Evolutionary conservation across 768 basidiomycete species (phyloP), one percentile per base, ranked within the genome.

Genomic region (Pleurotus salmoneostramineus): DNA sequence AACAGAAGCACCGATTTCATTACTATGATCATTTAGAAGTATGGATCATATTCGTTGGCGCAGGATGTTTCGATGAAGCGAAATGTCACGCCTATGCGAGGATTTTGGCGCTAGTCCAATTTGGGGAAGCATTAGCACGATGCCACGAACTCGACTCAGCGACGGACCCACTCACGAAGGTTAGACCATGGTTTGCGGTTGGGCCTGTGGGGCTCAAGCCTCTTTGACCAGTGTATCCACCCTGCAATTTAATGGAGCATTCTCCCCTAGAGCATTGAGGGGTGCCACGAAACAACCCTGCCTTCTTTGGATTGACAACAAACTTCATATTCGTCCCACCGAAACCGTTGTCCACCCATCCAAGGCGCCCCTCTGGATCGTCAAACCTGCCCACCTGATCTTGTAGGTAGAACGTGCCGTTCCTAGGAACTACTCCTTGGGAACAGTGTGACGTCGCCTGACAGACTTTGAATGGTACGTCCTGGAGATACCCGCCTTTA

Each of bases 121-220:
- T 37, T 40, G 10, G 52, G 52, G 40, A 55, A 27, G 7, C 27
- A 15, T 40, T 42, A 27, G 37, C 43, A 42, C 21, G 44, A 21
- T 42, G 40, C 52, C 43, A 42, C 21, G 44, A 21, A n/a, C 40
- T 33, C 40, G 40, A 31, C 17, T 27, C 21, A 34, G 7, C 6
- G 33, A 15, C 33, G 36, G 52, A 55, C 52, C 52, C 52, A 55
- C 52, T 55, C 52, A 55, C 52, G 52, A 55, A 32, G 36, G 37
- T 43, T 17, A 55, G 21, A 43, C 27, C 52, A 37, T 43, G 52
- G 40, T 55, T 43, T 6, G 40, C 40, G 10, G 52, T 43, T 43
- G 52, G 40, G 15, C 40, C 27, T n/a, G 52, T 43, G 40, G 52
- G 52, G 52, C 4, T 55, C 52, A 43, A 33, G 0, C 52, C 52